Conservation (phyloP, 2,329 filamentous ascomycete species). For the Trichoderma arundinaceum region DNA sequence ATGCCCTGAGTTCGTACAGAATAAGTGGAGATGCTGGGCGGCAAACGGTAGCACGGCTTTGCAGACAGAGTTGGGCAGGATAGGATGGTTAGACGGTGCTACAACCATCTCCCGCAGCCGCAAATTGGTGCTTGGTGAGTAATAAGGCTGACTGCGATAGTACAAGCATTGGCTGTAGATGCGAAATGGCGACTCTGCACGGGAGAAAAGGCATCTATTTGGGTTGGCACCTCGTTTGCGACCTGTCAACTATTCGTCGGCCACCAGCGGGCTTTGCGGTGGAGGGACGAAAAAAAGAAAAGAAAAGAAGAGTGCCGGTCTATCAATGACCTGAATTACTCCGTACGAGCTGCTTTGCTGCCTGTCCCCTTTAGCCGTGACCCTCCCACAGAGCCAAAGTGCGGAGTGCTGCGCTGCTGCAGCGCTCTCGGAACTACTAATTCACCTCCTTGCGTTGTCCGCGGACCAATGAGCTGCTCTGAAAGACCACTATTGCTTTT, state of each 20-base stretch:
- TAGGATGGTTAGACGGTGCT: background rate
- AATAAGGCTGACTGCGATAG: too few species aligned
- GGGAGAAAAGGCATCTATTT: background rate
- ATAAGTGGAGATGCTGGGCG: constrained; percentile 23
- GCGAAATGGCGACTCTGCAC: too few species aligned
- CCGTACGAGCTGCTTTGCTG: background rate
- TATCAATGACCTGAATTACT: background rate
- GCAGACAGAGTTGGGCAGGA: background rate
- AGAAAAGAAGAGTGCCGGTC: background rate
- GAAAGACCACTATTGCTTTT: background rate
- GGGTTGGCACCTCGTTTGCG: background rate
- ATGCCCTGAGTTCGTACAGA: background rate
- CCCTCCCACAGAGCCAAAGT: too few species aligned
- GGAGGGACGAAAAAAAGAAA: background rate
- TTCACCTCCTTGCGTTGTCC: constrained; percentile 12
- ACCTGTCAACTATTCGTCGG: constrained; percentile 9
- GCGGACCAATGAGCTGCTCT: background rate
- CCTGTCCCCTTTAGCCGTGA: background rate
- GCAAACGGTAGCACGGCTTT: constrained; percentile 10
- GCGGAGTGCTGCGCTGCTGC: background rate
- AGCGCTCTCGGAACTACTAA: background rate
- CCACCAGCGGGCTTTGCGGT: background rate
- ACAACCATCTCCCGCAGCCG: constrained; percentile 1
- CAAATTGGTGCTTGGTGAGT: background rate
- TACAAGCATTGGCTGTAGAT: too few species aligned